These are phyloP conservation scores for Myxozyma neotropica DNA, from an alignment of 805 yeast genomes.

Conservation along the genomic window DNA sequence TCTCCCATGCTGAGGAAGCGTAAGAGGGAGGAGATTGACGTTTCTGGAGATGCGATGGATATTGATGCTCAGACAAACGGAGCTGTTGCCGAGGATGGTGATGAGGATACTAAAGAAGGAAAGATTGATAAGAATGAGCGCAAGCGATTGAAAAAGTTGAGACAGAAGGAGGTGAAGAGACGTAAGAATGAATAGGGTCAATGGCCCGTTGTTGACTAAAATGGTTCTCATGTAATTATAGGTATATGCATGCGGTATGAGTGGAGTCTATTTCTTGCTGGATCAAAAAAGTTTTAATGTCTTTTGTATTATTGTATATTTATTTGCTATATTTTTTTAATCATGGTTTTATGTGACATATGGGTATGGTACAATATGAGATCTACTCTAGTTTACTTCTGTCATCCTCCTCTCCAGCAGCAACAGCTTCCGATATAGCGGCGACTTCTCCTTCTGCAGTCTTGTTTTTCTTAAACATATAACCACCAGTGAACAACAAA, in stretches of 20 bases:
- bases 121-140: constrained; percentile 29
- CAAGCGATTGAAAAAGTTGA: constrained; percentile 28
- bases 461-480: constrained; percentile 15
- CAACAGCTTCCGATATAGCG: background rate
- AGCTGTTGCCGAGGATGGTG: background rate
- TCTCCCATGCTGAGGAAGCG: constrained; percentile 54
- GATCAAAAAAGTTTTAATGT: background rate
- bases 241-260: too few relatives aligned
- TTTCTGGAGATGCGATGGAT: background rate
- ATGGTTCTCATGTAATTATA: too few relatives aligned
- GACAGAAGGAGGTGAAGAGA: constrained; percentile 28
- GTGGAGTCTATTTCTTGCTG: too few relatives aligned
- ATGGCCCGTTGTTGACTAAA: too few relatives aligned
- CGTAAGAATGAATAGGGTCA: background rate
- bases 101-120: constrained; percentile 24
- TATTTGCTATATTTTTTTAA: too few relatives aligned
- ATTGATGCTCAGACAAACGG: background rate
- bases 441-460: background rate
- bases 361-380: too few relatives aligned
- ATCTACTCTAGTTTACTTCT: background rate
- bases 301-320: background rate
- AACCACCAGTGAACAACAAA: constrained; percentile 39
- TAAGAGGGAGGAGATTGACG: constrained; percentile 13
- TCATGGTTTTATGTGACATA: too few relatives aligned
- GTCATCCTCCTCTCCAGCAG: background rate